phyloP scores from a whole-genome alignment of 2,329 filamentous ascomycete species.

The Diaporthe sp. region DNA sequence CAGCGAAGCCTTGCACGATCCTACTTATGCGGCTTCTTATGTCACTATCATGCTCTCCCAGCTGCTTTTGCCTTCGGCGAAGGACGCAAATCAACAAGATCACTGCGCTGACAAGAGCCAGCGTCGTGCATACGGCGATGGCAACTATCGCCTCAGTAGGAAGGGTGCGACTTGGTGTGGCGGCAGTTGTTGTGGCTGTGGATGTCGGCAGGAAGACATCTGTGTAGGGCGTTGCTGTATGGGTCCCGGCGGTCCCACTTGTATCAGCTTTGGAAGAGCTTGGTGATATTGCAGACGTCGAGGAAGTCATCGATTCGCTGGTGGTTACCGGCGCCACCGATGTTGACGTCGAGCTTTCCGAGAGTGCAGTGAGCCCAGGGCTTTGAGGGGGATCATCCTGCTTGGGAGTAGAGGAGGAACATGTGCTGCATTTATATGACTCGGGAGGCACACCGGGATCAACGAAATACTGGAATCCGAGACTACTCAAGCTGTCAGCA shows the following conservation, averaged over 20 bases:
- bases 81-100: conserved; percentile 54
- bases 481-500: conserved; percentile 41
- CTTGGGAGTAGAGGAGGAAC: conserved; percentile 14
- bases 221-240: conserved; percentile 24
- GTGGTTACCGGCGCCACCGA: background rate
- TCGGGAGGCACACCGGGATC: conserved; percentile 53
- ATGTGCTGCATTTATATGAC: conserved; percentile 46
- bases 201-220: conserved; percentile 21
- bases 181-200: conserved; percentile 39
- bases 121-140: conserved; percentile 56
- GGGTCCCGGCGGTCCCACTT: background rate
- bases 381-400: background rate
- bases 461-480: conserved; percentile 46
- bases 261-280: conserved; percentile 27
- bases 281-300: background rate
- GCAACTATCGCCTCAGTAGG: conserved; percentile 58
- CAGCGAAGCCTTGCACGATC: conserved; percentile 42
- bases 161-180: conserved; percentile 46
- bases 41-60: conserved; percentile 39
- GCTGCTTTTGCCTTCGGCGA: conserved; percentile 47
- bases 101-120: conserved; percentile 54
- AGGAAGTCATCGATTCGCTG: too few relatives aligned
- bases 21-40: conserved; percentile 40
- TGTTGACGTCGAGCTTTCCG: background rate
- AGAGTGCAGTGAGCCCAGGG: background rate